phyloP scores from a whole-genome alignment of 1,284 basidiomycete species.

The Ceratobasidium sp. region DNA sequence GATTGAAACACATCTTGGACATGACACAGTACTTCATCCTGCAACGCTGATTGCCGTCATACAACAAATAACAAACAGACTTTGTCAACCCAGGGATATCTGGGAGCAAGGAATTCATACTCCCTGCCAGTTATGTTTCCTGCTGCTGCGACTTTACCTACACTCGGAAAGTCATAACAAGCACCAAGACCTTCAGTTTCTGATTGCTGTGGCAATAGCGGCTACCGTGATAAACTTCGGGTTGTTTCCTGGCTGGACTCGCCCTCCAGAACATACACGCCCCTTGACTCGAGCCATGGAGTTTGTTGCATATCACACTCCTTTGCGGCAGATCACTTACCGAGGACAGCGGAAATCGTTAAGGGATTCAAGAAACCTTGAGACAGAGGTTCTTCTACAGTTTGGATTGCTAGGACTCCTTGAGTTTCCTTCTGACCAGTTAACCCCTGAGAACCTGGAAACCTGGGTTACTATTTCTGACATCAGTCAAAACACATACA shows the following conservation, averaged over 20 bases:
- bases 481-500: too few species aligned
- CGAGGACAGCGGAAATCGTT: not conserved
- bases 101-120: not conserved
- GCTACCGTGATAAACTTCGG: not conserved
- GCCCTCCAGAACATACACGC: not conserved
- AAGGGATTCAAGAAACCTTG: not conserved
- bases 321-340: not conserved
- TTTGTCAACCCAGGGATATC: not conserved
- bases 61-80: not conserved
- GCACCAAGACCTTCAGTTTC: not conserved
- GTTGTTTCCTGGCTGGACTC: not conserved
- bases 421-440: too few species aligned
- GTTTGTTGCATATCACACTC: not conserved
- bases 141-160: not conserved
- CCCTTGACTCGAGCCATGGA: not conserved
- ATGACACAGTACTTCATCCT: too few species aligned
- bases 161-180: not conserved
- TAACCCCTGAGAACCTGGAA: not conserved
- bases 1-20: too few species aligned
- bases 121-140: not conserved
- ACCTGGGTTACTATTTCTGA: not conserved
- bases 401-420: not conserved
- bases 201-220: not conserved
- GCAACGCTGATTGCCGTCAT: not conserved
- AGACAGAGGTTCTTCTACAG: not conserved